These are phyloP conservation scores for Sistotremastrum suecicum DNA, from an alignment of 768 basidiomycete genomes.

Conservation along the genomic window DNA sequence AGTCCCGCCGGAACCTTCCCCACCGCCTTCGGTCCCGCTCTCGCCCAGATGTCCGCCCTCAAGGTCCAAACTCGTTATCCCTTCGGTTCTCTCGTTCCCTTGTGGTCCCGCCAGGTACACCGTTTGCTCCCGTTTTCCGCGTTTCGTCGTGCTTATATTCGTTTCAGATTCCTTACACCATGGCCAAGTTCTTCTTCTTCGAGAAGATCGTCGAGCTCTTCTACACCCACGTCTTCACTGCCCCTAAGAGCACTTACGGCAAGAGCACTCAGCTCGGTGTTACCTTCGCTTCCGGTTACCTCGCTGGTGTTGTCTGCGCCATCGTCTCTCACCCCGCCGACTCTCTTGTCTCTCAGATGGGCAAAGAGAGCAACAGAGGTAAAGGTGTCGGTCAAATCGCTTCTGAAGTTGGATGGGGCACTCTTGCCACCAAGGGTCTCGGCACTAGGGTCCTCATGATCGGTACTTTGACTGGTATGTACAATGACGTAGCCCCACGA, in stretches of 20 bases:
- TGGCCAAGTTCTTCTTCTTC: slow-evolving; percentile 98
- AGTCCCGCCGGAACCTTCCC: slow-evolving; percentile 66
- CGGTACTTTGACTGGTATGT: slow-evolving; percentile 37
- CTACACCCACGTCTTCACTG: slow-evolving; percentile 76
- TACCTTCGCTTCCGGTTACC: slow-evolving; percentile 83
- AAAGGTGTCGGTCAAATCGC: slow-evolving; percentile 61
- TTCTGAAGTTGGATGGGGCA: slow-evolving; percentile 48
- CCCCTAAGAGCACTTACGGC: slow-evolving; percentile 64
- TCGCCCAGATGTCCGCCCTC: slow-evolving; percentile 53
- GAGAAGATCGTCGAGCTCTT: slow-evolving; percentile 80
- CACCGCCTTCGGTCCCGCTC: slow-evolving; percentile 53
- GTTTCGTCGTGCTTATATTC: neutral
- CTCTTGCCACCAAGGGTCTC: slow-evolving; percentile 73
- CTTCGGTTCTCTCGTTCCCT: slow-evolving; percentile 72
- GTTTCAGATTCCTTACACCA: slow-evolving; percentile 85
- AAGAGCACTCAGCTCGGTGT: slow-evolving; percentile 79
- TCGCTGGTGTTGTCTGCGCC: slow-evolving; percentile 92
- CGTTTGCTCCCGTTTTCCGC: neutral
- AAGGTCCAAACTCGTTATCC: slow-evolving; percentile 67
- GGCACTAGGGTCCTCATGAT: slow-evolving; percentile 83
- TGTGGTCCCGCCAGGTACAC: slow-evolving; percentile 76
- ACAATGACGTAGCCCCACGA: neutral
- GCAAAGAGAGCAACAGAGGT: slow-evolving; percentile 78
- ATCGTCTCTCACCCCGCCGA: slow-evolving; percentile 95
- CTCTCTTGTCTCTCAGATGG: slow-evolving; percentile 84